Conservation (phyloP, 805 yeast genomes). For the Wickerhamomyces queroliae region DNA sequence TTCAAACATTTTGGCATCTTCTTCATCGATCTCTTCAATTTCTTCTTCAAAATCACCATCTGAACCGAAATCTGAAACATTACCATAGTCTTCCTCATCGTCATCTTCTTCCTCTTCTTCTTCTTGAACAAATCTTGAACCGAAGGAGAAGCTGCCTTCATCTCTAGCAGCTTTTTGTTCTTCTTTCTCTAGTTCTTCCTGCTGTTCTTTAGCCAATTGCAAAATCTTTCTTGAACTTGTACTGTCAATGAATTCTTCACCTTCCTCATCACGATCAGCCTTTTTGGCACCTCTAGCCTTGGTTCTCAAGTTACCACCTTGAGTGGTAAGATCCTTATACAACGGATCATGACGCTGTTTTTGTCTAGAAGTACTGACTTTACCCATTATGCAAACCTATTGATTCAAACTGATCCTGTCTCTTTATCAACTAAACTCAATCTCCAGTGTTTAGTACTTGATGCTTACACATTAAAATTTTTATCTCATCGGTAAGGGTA, state of each 20-base stretch:
- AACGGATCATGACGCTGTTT: slow-evolving; percentile 79
- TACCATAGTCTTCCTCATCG: slow-evolving; percentile 32
- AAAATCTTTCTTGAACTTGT: slow-evolving; percentile 77
- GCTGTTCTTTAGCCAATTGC: slow-evolving; percentile 88
- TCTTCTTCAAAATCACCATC: slow-evolving; percentile 48
- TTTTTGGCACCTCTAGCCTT: slow-evolving; percentile 30
- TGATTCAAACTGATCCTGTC: not conserved
- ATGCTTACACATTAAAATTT: slow-evolving; percentile 1
- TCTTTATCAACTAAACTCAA: not conserved
- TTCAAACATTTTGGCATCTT: slow-evolving; percentile 81
- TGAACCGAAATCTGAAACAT: slow-evolving; percentile 48
- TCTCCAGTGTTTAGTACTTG: not conserved
- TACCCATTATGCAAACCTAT: slow-evolving; percentile 49
- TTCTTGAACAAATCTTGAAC: slow-evolving; percentile 39
- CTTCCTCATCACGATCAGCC: slow-evolving; percentile 36
- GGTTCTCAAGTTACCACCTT: slow-evolving; percentile 62
- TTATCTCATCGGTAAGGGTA: slow-evolving; percentile 4
- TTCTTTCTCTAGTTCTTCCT: slow-evolving; percentile 79
- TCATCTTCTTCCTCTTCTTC: slow-evolving; percentile 40
- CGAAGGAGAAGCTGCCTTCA: slow-evolving; percentile 22
- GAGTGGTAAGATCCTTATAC: slow-evolving; percentile 69
- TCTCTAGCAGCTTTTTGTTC: slow-evolving; percentile 32
- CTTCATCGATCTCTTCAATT: slow-evolving; percentile 61
- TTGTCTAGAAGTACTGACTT: slow-evolving; percentile 45
- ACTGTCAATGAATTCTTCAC: slow-evolving; percentile 72